Percentiles rank a stretch among this genome's conserved stretches.
phyloP scores from a whole-genome alignment of 768 basidiomycete genomes.

The Tulasnella sp. region DNA sequence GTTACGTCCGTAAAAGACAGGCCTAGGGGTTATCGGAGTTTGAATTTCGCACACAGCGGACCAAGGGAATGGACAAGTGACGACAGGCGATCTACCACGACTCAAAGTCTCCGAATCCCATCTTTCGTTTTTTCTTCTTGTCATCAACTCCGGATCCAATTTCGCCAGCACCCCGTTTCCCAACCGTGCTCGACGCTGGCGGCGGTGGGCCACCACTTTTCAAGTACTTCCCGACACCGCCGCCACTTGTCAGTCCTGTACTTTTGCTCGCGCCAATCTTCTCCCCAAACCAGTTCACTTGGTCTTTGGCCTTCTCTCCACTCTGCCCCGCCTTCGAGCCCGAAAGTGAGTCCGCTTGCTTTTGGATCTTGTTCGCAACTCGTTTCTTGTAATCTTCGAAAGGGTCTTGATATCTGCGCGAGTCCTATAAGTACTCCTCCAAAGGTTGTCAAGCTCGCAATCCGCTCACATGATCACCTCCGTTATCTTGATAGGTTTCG shows the following conservation, averaged over 20 bases:
- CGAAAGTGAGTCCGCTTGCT: slow-evolving; percentile 27
- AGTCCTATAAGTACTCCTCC: not conserved
- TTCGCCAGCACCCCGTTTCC: slow-evolving; percentile 32
- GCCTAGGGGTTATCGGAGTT: not conserved
- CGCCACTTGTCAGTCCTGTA: slow-evolving; percentile 22
- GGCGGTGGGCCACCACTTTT: slow-evolving; percentile 19
- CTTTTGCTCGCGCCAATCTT: slow-evolving; percentile 50
- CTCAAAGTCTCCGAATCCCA: slow-evolving; percentile 87
- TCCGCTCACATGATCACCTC: slow-evolving; percentile 69
- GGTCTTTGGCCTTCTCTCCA: slow-evolving; percentile 34
- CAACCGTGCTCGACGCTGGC: not conserved
- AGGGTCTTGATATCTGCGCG: slow-evolving; percentile 74
- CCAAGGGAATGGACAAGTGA: not conserved
- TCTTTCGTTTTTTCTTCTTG: slow-evolving; percentile 64
- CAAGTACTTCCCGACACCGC: slow-evolving; percentile 73
- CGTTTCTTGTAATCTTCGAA: slow-evolving; percentile 87
- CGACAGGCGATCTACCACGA: not conserved
- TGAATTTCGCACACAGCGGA: not conserved
- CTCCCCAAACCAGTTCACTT: slow-evolving; percentile 80
- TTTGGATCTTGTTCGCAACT: slow-evolving; percentile 62
- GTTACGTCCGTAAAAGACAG: too few relatives aligned
- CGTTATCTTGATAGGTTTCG: slow-evolving; percentile 74
- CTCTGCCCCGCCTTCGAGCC: not conserved
- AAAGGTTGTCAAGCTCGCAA: not conserved
- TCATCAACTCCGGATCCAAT: slow-evolving; percentile 29